Conservation (phyloP, 1,139 yeast species). For the Cylindricascospora bacillispora region DNA sequence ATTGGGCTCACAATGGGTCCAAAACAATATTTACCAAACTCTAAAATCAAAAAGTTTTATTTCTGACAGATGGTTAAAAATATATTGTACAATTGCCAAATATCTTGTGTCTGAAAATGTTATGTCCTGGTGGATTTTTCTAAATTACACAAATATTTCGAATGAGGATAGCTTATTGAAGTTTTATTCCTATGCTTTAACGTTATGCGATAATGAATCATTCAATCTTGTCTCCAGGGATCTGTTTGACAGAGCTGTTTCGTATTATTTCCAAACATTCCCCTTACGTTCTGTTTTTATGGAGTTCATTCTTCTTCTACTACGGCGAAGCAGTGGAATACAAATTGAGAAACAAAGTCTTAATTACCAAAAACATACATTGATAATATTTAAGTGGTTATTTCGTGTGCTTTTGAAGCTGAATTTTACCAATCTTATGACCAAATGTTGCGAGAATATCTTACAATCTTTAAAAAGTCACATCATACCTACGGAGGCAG, state of each 20-base stretch:
- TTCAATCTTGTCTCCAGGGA: conserved; percentile 6
- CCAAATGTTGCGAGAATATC: neutral
- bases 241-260: neutral
- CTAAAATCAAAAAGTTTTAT: conserved; percentile 9
- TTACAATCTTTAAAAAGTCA: neutral
- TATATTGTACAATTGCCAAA: conserved; percentile 17
- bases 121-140: conserved; percentile 23
- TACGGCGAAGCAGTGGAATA: too few species aligned
- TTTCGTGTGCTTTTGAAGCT: neutral
- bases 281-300: too few species aligned
- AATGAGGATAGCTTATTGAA: conserved; percentile 6
- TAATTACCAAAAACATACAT: neutral
- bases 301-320: too few species aligned
- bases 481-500: neutral
- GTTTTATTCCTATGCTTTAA: conserved; percentile 8
- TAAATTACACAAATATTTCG: conserved; percentile 15
- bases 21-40: conserved; percentile 14
- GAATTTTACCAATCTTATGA: neutral
- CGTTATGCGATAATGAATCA: conserved; percentile 16
- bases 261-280: too few species aligned
- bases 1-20: conserved; percentile 17
- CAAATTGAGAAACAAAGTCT: too few species aligned
- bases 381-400: neutral
- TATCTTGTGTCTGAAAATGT: conserved; percentile 11
- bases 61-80: conserved; percentile 11